Conservation (phyloP, 1,284 basidiomycete species). For the Calocybe gambosa region DNA sequence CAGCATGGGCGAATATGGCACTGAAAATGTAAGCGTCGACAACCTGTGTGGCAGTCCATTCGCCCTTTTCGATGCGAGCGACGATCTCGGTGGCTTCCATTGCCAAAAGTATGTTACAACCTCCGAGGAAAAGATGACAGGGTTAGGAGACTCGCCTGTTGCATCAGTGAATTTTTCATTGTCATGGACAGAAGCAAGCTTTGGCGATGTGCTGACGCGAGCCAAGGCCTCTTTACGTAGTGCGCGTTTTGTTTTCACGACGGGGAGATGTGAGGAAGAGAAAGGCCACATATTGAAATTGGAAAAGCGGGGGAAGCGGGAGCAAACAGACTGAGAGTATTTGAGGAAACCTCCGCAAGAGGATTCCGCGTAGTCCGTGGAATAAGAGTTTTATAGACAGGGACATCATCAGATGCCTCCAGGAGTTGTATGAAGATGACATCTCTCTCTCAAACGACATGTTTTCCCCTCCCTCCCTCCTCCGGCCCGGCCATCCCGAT, state of each 20-base stretch:
- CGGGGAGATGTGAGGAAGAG: conserved; percentile 25
- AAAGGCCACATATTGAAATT: conserved; percentile 38
- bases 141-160: conserved; percentile 19
- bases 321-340: background rate
- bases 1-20: conserved; percentile 56
- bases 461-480: background rate
- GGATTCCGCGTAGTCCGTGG: conserved; percentile 3
- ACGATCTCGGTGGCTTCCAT: conserved; percentile 58
- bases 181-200: conserved; percentile 7
- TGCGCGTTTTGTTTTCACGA: conserved; percentile 28
- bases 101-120: background rate
- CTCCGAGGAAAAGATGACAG: background rate
- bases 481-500: background rate
- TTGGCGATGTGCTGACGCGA: conserved; percentile 15
- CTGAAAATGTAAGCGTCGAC: conserved; percentile 70
- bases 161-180: conserved; percentile 21
- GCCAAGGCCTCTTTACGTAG: conserved; percentile 27
- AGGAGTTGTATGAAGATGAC: background rate
- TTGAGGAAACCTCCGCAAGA: background rate
- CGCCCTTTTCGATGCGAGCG: conserved; percentile 42
- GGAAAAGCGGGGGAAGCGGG: background rate
- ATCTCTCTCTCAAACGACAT: background rate
- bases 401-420: background rate
- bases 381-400: conserved; percentile 1
- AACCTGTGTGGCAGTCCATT: conserved; percentile 72